phyloP scores from a whole-genome alignment of 2,329 filamentous ascomycete genomes.

The Hansfordia pulvinata region DNA sequence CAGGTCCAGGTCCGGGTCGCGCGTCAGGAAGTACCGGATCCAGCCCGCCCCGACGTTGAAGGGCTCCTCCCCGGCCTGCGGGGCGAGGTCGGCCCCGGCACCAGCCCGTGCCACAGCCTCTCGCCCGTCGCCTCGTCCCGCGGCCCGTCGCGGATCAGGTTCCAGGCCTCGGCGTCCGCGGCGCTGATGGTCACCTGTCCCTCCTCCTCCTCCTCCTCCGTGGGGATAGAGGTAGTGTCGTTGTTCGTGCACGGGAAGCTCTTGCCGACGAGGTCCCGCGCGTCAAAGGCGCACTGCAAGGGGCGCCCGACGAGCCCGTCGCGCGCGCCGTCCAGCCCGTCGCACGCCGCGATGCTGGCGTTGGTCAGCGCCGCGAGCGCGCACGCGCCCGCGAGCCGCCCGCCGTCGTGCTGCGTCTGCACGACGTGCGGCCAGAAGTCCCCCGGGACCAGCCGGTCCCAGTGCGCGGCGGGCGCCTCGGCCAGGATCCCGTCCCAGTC shows the following conservation, averaged over 20 bases:
- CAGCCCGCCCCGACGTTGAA: slow-evolving; percentile 8
- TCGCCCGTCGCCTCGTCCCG: slow-evolving; percentile 6
- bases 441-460: slow-evolving; percentile 5
- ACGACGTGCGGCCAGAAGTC: slow-evolving; percentile 22
- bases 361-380: slow-evolving; percentile 15
- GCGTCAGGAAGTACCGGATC: slow-evolving; percentile 11
- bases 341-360: slow-evolving; percentile 2
- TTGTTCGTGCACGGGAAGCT: too few species aligned
- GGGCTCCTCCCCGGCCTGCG: slow-evolving; percentile 6
- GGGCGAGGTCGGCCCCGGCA: slow-evolving; percentile 2
- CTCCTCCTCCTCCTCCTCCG: slow-evolving; percentile 14
- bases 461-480: slow-evolving; percentile 19
- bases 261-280: slow-evolving; percentile 21
- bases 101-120: slow-evolving; percentile 8
- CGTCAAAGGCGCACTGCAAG: slow-evolving; percentile 11
- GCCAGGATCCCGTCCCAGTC: slow-evolving; percentile 40
- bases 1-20: slow-evolving; percentile 12
- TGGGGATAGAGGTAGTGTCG: too few species aligned
- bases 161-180: slow-evolving; percentile 18
- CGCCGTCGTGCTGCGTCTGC: slow-evolving; percentile 15
- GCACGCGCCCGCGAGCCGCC: slow-evolving; percentile 17
- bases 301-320: slow-evolving; percentile 2
- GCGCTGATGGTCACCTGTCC: slow-evolving; percentile 17
- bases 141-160: slow-evolving; percentile 8
- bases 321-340: slow-evolving; percentile 5